phyloP scores from a whole-genome alignment of 192 early-diverging fungal genomes.

The Obelidium mucronatum region DNA sequence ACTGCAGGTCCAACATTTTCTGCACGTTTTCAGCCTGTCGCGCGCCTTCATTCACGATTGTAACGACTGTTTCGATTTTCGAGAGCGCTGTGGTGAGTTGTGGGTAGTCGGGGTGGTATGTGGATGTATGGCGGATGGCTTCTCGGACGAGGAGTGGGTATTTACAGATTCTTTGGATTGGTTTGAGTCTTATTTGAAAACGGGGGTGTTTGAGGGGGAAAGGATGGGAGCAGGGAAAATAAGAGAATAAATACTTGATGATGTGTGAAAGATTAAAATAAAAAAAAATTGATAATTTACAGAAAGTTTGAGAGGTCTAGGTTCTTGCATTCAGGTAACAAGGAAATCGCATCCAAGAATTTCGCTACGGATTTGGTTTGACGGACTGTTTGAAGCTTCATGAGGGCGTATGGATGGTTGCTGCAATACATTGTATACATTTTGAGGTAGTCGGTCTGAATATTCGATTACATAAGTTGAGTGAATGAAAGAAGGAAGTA shows the following conservation, averaged over 20 bases:
- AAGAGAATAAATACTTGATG: not conserved
- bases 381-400: slow-evolving; percentile 59
- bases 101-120: slow-evolving; percentile 51
- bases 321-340: slow-evolving; percentile 30
- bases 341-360: slow-evolving; percentile 48
- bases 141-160: slow-evolving; percentile 65
- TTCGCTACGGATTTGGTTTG: slow-evolving; percentile 49
- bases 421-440: slow-evolving; percentile 73
- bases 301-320: slow-evolving; percentile 33
- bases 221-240: not conserved
- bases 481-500: not conserved
- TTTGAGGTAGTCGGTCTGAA: slow-evolving; percentile 62
- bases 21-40: slow-evolving; percentile 60
- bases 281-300: slow-evolving; percentile 31
- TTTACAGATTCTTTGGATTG: slow-evolving; percentile 66
- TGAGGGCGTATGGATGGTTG: slow-evolving; percentile 66
- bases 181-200: slow-evolving; percentile 49
- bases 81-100: slow-evolving; percentile 51
- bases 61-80: slow-evolving; percentile 63
- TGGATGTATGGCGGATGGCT: slow-evolving; percentile 56
- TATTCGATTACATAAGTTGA: not conserved
- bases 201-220: too few relatives aligned
- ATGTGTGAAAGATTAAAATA: slow-evolving; percentile 18
- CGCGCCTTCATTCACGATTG: slow-evolving; percentile 63
- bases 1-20: slow-evolving; percentile 61